Evolutionary conservation across 345 rosid genomes (phyloP), one percentile per base, ranked within the genome.

Genomic region (Hypericum androsaemum): DNA sequence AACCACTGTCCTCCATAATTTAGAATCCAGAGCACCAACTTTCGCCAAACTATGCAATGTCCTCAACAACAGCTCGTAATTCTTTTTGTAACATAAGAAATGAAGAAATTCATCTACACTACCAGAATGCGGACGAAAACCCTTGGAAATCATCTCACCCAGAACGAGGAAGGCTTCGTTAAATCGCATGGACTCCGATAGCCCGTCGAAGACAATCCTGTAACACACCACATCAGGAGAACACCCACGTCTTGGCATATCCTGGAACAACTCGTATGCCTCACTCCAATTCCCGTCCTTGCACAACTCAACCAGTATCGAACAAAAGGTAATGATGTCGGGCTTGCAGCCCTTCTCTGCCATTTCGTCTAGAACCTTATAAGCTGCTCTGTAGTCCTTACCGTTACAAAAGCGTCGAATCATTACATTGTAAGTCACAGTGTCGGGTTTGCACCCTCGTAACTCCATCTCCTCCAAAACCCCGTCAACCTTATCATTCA

Each of bases 91-190:
- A 59, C 72, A 71, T 51, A 86, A 71, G 44, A 56, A 60, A 10
- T 69, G 66, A 39, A 89, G 63, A 60, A 70, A 76, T 37, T 58
- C 63, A 41, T 38, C 28, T 48, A 75, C 38, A 40, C 71, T 70
- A 41, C 62, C 67, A 17, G 53, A 42, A 58, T 53, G 79, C 60
- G 96, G 96, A 28, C 49, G 50, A 62, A 72, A 82, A 5, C 85
- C 92, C 72, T 87, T 87, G 59, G 82, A 82, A 44, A 79, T 44
- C 96, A 90, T 87, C 74, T 84, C 98, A 47, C 86, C 89, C 71
- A 90, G 72, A 62, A 82, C 22, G 41, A 64, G 62, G 2, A 72
- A 60, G 6, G 92, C 96, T 60, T 80, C 90, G 67, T 76, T 57
- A 7, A 69, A 64, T 59, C 66, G 74, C 68, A 63, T 59, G 52